Evolutionary conservation across 2,329 filamentous ascomycete species (phyloP), one percentile per base, ranked within the genome.

Genomic region (Ophiocordyceps camponoti-leonardi): DNA sequence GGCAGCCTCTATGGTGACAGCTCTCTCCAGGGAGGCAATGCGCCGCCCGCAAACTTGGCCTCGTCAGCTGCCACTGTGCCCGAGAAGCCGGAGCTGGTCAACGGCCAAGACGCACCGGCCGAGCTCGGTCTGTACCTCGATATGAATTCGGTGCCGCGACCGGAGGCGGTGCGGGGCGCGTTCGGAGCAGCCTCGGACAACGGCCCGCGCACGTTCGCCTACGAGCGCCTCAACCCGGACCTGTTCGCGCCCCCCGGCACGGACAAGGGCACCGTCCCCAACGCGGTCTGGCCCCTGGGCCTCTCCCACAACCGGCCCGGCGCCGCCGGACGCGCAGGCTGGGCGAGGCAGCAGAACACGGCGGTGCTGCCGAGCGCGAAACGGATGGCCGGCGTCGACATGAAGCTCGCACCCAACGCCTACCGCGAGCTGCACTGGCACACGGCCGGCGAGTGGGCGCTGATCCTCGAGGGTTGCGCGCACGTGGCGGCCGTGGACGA

Each of bases 371-470:
- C 75, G 2, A 48, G 54, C 1, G 64, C 71, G 7, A 69, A 58
- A 4, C 60, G 57, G 14, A 75, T 77, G 69, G 73, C 74, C 0
- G 73, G 72, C 41, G 74, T 77, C 1, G 68, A 77, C 50, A 77
- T 77, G 74, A 66, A 72, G 39, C 63, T 78, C 1, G 67, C 65
- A n/a, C 66, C 72, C 0, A 60, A 72, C 23, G 74, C 70, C 0
- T 79, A 79, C 49, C 69, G 78, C 19, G 77, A 81, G 55, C 60
- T 81, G 20, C 78, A 82, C 51, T 82, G 73, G 73, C 74, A 78
- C 50, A 72, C 67, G 35, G 66, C 69, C 37, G 67, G 61, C 43
- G 63, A 75, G 51, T 75, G 71, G 71, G 62, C 68, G 0, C 59
- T 74, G 6, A 60, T 78, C 12, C 61, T 75, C 16, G 73, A 73